Conservation (phyloP, 257 asterid species). For the Penstemon eatonii region DNA sequence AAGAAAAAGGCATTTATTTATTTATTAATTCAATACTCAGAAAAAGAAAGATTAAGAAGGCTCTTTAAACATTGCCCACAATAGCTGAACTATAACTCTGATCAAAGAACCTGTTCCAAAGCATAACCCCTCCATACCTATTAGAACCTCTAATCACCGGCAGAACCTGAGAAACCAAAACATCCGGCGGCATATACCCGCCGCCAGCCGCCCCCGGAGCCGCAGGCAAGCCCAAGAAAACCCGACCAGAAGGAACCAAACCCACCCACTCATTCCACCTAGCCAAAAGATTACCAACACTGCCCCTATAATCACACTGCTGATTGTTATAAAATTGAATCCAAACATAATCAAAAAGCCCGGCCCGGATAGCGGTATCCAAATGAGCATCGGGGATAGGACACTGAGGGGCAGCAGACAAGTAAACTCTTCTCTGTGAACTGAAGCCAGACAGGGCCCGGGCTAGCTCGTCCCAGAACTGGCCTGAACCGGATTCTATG, state of each 20-base stretch:
- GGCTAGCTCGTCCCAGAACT: slow-evolving; percentile 42
- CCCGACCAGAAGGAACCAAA: slow-evolving; percentile 32
- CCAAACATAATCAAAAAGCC: slow-evolving; percentile 62
- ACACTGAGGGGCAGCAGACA: slow-evolving; percentile 64
- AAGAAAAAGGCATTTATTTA: too few species aligned
- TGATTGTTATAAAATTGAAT: slow-evolving; percentile 60
- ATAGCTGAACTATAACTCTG: slow-evolving; percentile 47
- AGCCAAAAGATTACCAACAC: slow-evolving; percentile 32
- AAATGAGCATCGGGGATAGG: slow-evolving; percentile 45
- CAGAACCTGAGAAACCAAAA: slow-evolving; percentile 48
- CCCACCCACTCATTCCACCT: slow-evolving; percentile 45
- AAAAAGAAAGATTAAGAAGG: background rate
- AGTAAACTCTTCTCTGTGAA: slow-evolving; percentile 37
- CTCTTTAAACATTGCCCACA: slow-evolving; percentile 31
- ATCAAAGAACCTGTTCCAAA: slow-evolving; percentile 58
- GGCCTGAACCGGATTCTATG: slow-evolving; percentile 39
- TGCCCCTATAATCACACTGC: slow-evolving; percentile 37
- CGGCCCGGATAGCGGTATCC: slow-evolving; percentile 39
- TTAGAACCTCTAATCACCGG: slow-evolving; percentile 44
- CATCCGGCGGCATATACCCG: slow-evolving; percentile 55
- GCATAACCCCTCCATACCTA: slow-evolving; percentile 65
- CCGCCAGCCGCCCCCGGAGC: slow-evolving; percentile 42
- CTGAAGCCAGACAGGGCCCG: slow-evolving; percentile 32
- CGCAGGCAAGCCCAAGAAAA: slow-evolving; percentile 67
- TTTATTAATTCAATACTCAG: too few species aligned